phyloP scores from a whole-genome alignment of 768 basidiomycete genomes.

The Phylloporus sp. region DNA sequence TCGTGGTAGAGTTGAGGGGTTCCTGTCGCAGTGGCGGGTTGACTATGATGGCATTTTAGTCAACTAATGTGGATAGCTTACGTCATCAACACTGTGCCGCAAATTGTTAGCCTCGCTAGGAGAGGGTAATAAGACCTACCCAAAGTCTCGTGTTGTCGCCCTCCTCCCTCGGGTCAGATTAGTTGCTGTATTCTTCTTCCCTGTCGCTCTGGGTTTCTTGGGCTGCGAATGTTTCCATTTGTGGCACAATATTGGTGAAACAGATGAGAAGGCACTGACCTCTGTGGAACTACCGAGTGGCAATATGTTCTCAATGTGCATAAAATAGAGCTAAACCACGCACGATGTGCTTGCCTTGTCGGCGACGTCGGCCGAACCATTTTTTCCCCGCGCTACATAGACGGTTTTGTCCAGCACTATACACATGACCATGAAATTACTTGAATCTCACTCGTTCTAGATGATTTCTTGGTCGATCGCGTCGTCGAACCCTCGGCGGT shows the following conservation, averaged over 20 bases:
- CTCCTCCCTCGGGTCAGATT: conserved; percentile 17
- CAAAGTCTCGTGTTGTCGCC: conserved; percentile 4
- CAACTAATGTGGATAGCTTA: conserved; percentile 22
- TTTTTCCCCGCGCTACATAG: conserved; percentile 16
- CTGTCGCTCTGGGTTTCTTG: conserved; percentile 39
- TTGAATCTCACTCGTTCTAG: conserved; percentile 30
- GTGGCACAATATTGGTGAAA: not conserved
- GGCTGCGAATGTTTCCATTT: conserved; percentile 26
- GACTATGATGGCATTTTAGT: conserved; percentile 11
- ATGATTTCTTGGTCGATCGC: conserved; percentile 44
- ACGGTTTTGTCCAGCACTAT: conserved; percentile 1
- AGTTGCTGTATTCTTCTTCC: conserved; percentile 15
- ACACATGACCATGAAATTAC: conserved; percentile 15
- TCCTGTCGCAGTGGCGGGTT: conserved; percentile 18
- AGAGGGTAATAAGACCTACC: conserved; percentile 7
- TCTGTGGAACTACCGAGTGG: conserved; percentile 18
- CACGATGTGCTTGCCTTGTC: conserved; percentile 18
- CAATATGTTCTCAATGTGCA: conserved; percentile 4
- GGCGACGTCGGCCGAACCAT: conserved; percentile 4
- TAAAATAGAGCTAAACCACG: conserved; percentile 11
- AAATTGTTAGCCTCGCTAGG: not conserved
- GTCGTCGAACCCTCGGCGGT: conserved; percentile 29
- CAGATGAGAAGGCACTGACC: conserved; percentile 21
- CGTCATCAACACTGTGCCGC: conserved; percentile 29
- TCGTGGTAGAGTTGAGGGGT: conserved; percentile 24